Evolutionary conservation across 805 yeast genomes (phyloP).

Genomic region (Monosporozyma siamensis): DNA sequence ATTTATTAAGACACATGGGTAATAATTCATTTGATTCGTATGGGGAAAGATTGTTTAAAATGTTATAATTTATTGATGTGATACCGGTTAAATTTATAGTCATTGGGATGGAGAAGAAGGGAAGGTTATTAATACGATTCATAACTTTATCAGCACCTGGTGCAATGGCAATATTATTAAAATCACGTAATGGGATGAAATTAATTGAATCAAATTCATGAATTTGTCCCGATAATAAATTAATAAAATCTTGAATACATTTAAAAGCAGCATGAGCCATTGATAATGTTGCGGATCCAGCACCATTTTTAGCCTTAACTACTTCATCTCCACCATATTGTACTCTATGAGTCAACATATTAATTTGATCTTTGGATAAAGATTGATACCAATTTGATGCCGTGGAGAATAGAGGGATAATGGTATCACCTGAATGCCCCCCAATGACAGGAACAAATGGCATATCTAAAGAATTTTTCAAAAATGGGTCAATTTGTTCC

Average conservation of each 20-base stretch:
- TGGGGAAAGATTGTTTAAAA: slow-evolving; percentile 40
- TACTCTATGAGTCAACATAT: slow-evolving; percentile 72
- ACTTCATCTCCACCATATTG: slow-evolving; percentile 97
- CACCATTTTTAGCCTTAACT: slow-evolving; percentile 88
- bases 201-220: slow-evolving; percentile 41
- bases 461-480: slow-evolving; percentile 37
- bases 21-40: slow-evolving; percentile 40
- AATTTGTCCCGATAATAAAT: slow-evolving; percentile 27
- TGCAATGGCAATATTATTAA: slow-evolving; percentile 37
- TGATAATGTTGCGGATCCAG: slow-evolving; percentile 89
- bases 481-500: slow-evolving; percentile 40
- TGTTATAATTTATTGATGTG: slow-evolving; percentile 43
- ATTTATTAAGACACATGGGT: slow-evolving; percentile 19
- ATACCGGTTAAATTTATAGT: slow-evolving; percentile 45
- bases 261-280: slow-evolving; percentile 93
- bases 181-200: slow-evolving; percentile 40
- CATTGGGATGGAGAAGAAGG: slow-evolving; percentile 58
- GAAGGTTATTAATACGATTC: slow-evolving; percentile 15
- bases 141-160: slow-evolving; percentile 16
- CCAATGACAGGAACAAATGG: slow-evolving; percentile 62
- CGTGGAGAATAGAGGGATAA: slow-evolving; percentile 63
- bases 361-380: slow-evolving; percentile 32
- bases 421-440: slow-evolving; percentile 93
- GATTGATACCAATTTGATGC: slow-evolving; percentile 13
- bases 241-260: slow-evolving; percentile 47